Evolutionary conservation across 148 eudicot species (phyloP).

Genomic region (Silene latifolia): DNA sequence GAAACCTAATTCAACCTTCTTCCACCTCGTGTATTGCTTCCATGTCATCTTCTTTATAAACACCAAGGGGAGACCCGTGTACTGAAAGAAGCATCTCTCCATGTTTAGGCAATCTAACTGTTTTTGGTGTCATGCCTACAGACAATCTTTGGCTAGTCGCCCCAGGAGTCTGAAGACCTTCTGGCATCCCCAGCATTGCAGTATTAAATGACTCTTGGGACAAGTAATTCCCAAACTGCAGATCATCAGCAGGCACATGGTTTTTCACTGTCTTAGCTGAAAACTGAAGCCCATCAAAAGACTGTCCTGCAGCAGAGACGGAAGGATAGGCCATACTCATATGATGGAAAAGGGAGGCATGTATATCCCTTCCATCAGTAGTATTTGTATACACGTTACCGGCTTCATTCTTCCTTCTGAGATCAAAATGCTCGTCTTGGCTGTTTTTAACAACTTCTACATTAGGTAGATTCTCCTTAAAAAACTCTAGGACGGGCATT

Average conservation of each 20-base stretch:
- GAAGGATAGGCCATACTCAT: slow-evolving; percentile 61
- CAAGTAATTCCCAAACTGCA: slow-evolving; percentile 54
- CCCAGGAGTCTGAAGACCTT: slow-evolving; percentile 77
- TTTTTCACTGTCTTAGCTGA: slow-evolving; percentile 51
- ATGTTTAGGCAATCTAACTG: slow-evolving; percentile 72
- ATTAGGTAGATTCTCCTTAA: slow-evolving; percentile 67
- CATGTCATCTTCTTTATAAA: slow-evolving; percentile 91
- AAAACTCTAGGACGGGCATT: slow-evolving; percentile 56
- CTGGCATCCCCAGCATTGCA: slow-evolving; percentile 51
- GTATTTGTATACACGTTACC: slow-evolving; percentile 36
- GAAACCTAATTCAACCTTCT: slow-evolving; percentile 22
- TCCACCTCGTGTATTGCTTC: slow-evolving; percentile 63
- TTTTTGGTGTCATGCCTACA: slow-evolving; percentile 80
- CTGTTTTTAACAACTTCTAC: slow-evolving; percentile 37
- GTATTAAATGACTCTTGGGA: slow-evolving; percentile 53
- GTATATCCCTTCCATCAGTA: slow-evolving; percentile 39
- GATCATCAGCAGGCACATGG: slow-evolving; percentile 43
- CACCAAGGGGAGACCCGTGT: slow-evolving; percentile 94
- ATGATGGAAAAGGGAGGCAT: slow-evolving; percentile 58
- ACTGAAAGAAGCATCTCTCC: slow-evolving; percentile 96
- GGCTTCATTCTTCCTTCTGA: slow-evolving; percentile 53
- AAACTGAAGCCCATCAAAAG: slow-evolving; percentile 57
- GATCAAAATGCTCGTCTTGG: slow-evolving; percentile 56
- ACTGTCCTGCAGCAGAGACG: slow-evolving; percentile 43
- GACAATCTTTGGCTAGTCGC: slow-evolving; percentile 68